Evolutionary conservation across 768 basidiomycete genomes (phyloP).

Genomic region (Pisolithus tinctorius): DNA sequence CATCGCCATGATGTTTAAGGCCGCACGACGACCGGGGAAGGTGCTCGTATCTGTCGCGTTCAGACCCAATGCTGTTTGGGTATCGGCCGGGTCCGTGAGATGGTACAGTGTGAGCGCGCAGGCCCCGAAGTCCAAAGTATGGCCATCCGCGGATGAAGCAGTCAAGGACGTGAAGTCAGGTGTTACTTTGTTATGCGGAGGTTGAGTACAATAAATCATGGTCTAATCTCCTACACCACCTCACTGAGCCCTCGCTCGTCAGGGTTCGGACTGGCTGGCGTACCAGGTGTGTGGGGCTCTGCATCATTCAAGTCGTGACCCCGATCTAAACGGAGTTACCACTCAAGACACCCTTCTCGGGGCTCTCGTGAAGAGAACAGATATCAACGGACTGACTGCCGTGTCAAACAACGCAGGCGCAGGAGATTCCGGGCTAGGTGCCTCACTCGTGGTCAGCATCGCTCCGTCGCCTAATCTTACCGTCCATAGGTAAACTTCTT

Average conservation of each 20-base stretch:
- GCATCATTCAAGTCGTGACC: too few species aligned
- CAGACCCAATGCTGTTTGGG: slow-evolving; percentile 9
- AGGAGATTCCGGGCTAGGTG: slow-evolving; percentile 65
- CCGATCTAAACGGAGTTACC: not conserved
- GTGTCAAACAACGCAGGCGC: slow-evolving; percentile 87
- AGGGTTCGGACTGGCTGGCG: slow-evolving; percentile 90
- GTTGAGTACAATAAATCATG: slow-evolving; percentile 37
- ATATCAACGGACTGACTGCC: slow-evolving; percentile 69
- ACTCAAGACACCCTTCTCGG: slow-evolving; percentile 69
- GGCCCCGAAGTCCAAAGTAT: slow-evolving; percentile 57
- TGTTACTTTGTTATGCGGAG: slow-evolving; percentile 72
- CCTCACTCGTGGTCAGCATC: not conserved
- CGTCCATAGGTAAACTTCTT: slow-evolving; percentile 57
- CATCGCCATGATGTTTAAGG: slow-evolving; percentile 14
- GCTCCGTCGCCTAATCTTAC: not conserved
- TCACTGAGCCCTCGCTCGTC: not conserved
- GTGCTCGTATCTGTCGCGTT: slow-evolving; percentile 12
- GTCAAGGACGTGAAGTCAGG: slow-evolving; percentile 79
- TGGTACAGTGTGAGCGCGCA: slow-evolving; percentile 20
- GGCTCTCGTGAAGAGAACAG: slow-evolving; percentile 67
- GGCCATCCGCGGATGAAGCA: slow-evolving; percentile 75
- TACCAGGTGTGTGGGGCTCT: slow-evolving; percentile 52
- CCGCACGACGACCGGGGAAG: slow-evolving; percentile 9
- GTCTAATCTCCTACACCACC: not conserved
- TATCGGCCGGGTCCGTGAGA: slow-evolving; percentile 9